Base-by-base conservation (phyloP, 345 rosid species). In the Clausena lansium region DNA sequence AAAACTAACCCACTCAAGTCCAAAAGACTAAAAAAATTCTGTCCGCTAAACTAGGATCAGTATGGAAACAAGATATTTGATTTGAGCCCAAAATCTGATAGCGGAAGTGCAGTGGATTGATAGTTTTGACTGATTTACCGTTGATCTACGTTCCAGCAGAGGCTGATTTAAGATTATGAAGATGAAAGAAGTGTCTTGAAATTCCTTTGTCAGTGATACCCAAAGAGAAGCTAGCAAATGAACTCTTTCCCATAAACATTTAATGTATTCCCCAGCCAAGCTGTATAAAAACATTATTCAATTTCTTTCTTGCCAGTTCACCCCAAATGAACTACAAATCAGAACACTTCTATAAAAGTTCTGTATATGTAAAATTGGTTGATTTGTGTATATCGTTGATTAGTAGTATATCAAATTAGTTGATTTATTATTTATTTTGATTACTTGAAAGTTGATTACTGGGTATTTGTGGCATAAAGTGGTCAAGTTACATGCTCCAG, bases 401-500 rank as follows among this genome's bases (percentile, higher is more conserved):
- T 52, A 19, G 7, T 52, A 15, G n/a, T 58, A 58, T n/a, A 58
- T 39, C n/a, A 19, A n/a, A 36, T 33, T 64, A 32, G 41, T 64
- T 58, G 20, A 62, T 32, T 62, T 28, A 14, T 28, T 28, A 62
- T 39, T 67, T 14, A 19, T 6, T 55, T 71, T 33, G 35, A 22
- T 33, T 71, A 10, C 17, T 52, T 71, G 74, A 30, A 67, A 30
- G 63, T 71, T 71, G 63, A 35, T 36, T 57, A 5, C 60, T 79
- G 32, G 64, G 13, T 39, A 25, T 2, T 58, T 70, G 63, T 67
- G 30, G 55, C 47, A 28, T 38, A 13, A 60, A 55, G 38, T 60
- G 61, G 5, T 30, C 58, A 33, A 55, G 14, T 76, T 33, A 30
- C 30, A 36, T 76, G 39, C 3, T 67, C 50, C 59, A 61, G 4